phyloP scores from a whole-genome alignment of 1,284 basidiomycete species.

The Cutaneotrichosporon cyanovorans region DNA sequence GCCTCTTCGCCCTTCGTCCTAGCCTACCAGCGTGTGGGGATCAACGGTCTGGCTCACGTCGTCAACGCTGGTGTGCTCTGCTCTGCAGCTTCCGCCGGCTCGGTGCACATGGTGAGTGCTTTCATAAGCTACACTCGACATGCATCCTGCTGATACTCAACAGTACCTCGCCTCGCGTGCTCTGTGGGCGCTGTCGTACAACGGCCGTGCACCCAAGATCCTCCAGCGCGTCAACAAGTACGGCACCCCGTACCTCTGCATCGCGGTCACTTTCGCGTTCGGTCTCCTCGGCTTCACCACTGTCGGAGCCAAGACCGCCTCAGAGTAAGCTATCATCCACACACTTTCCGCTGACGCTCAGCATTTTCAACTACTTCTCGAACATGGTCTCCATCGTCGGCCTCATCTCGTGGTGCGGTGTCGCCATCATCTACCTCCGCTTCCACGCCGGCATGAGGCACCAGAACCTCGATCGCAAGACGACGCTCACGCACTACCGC shows the following conservation, averaged over 20 bases:
- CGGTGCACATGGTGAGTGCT: slow-evolving; percentile 49
- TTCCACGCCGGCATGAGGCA: slow-evolving; percentile 67
- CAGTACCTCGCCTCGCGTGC: slow-evolving; percentile 28
- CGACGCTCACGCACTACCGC: slow-evolving; percentile 54
- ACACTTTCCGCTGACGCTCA: slow-evolving; percentile 50
- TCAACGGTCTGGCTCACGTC: slow-evolving; percentile 61
- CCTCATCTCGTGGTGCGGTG: slow-evolving; percentile 68
- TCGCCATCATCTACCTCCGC: slow-evolving; percentile 67
- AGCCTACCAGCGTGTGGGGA: slow-evolving; percentile 58
- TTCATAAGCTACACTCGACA: slow-evolving; percentile 58
- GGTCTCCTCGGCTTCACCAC: slow-evolving; percentile 53
- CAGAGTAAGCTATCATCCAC: slow-evolving; percentile 61
- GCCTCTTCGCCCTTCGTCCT: slow-evolving; percentile 75
- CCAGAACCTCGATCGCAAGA: slow-evolving; percentile 55
- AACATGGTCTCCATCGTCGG: slow-evolving; percentile 57
- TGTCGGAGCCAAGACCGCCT: slow-evolving; percentile 53
- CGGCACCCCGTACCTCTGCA: slow-evolving; percentile 26
- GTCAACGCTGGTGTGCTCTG: slow-evolving; percentile 58
- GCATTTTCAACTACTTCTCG: slow-evolving; percentile 65
- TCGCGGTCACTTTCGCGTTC: slow-evolving; percentile 62
- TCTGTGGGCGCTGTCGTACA: slow-evolving; percentile 31
- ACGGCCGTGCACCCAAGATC: slow-evolving; percentile 28
- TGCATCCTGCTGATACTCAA: slow-evolving; percentile 50
- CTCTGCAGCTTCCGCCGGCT: slow-evolving; percentile 51
- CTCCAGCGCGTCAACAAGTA: slow-evolving; percentile 23